phyloP scores from a whole-genome alignment of 495 filamentous ascomycete genomes.

The Physcia stellaris region DNA sequence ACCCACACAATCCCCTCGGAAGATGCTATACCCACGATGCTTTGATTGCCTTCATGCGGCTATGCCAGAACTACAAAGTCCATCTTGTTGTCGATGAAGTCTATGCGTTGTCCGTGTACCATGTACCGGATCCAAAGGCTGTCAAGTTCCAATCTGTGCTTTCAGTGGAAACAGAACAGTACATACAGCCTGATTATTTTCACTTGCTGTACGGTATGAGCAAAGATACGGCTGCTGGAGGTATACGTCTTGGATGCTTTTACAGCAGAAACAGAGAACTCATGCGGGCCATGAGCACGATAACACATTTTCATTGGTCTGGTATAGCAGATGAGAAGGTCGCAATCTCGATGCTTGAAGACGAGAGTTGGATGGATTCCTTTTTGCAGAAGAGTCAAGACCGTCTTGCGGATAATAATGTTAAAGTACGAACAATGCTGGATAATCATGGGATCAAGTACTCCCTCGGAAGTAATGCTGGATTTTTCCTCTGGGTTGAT shows the following conservation, averaged over 20 bases:
- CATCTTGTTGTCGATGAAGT: slow-evolving; percentile 19
- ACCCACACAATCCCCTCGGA: slow-evolving; percentile 36
- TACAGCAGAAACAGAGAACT: slow-evolving; percentile 32
- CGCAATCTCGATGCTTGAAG: slow-evolving; percentile 31
- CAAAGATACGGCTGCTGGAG: slow-evolving; percentile 30
- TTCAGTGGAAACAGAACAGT: slow-evolving; percentile 29
- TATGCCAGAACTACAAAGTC: slow-evolving; percentile 13
- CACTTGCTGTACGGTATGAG: slow-evolving; percentile 36
- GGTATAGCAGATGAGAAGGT: slow-evolving; percentile 32
- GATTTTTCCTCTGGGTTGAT: slow-evolving; percentile 32
- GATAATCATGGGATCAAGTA: slow-evolving; percentile 28
- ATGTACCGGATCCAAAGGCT: slow-evolving; percentile 9
- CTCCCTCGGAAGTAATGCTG: slow-evolving; percentile 24
- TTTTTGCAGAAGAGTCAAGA: slow-evolving; percentile 30
- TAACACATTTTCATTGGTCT: slow-evolving; percentile 30
- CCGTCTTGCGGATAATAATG: slow-evolving; percentile 25
- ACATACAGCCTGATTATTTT: slow-evolving; percentile 36
- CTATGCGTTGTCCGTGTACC: slow-evolving; percentile 14
- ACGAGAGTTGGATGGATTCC: slow-evolving; percentile 28
- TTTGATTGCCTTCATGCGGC: slow-evolving; percentile 8
- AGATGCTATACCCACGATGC: slow-evolving; percentile 33
- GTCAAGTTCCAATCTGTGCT: slow-evolving; percentile 38
- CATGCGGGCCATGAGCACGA: slow-evolving; percentile 23
- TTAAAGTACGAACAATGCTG: slow-evolving; percentile 23
- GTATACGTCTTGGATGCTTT: slow-evolving; percentile 35